Base-by-base conservation (phyloP, 257 asterid species). In the Paraleonurus japonicus region DNA sequence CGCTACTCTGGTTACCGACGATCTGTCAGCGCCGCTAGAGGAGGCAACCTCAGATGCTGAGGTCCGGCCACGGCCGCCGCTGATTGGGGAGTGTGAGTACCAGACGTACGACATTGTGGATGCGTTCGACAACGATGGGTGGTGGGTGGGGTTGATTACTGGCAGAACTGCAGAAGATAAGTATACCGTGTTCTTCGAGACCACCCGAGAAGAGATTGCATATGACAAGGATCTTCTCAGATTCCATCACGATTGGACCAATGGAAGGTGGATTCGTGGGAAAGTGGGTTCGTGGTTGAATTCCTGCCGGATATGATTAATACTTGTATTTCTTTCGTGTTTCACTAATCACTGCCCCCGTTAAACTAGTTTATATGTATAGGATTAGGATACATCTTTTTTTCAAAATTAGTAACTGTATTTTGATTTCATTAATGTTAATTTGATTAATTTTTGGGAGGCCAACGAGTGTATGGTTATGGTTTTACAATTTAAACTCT, bases 131-230 rank as follows among this genome's bases (percentile, higher is more conserved):
- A 47, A 82, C 15, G 84, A 79, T 20, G 86, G 86, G 2, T 82
- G 87, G 84, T 82, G 84, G 84, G 65, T 66, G 20, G 84, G 87
- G n/a, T 67, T 17, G 62, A 71, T 82, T n/a, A 72, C 39, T 27
- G 72, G 70, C 3, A 70, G 39, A 32, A 12, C 59, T 48, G 60
- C 19, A 0, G 4, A 8, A 1, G 69, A 39, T 0, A 15, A 23
- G 45, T 75, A 64, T 9, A 20, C 16, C 19, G 78, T 84, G 16
- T 68, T 7, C 55, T 79, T 81, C 61, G 73, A 60, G 4, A 33
- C 37, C 0, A 27, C 76, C 9, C 72, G 74, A 0, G 86, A 74
- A 5, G 72, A 67, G 30, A 27, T 74, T 30, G 41, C 50, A 24
- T 84, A 81, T 43, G 6, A 43, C 3, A 57, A 37, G 19, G 19